phyloP scores from a whole-genome alignment of 1,284 basidiomycete genomes.

The Ustilago loliicola region DNA sequence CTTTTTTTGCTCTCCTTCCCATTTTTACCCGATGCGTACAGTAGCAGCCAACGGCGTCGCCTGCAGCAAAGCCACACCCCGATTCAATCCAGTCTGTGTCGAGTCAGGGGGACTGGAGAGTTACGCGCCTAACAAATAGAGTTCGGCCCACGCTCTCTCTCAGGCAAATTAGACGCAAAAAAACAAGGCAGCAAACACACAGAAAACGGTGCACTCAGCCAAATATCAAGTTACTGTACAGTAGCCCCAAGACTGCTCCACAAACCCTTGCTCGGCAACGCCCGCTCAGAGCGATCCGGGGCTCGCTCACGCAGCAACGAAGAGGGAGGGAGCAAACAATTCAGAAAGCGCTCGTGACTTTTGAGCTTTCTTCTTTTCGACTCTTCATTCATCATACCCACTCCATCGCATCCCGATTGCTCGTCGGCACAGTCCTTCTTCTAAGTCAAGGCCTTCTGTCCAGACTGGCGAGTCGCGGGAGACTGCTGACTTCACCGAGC shows the following conservation, averaged over 20 bases:
- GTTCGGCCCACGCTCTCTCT: slow-evolving; percentile 26
- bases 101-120: slow-evolving; percentile 15
- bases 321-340: background rate
- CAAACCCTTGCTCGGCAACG: slow-evolving; percentile 10
- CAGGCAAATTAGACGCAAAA: background rate
- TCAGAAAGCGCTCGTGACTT: background rate
- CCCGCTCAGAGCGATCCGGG: slow-evolving; percentile 2
- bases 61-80: slow-evolving; percentile 8
- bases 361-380: background rate
- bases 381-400: background rate
- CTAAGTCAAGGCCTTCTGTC: too few species aligned
- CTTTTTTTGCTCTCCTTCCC: too few species aligned
- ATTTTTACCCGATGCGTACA: slow-evolving; percentile 11
- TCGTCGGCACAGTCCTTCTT: too few species aligned
- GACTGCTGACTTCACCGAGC: too few species aligned
- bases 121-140: slow-evolving; percentile 14
- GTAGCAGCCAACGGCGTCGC: background rate
- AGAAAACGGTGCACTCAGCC: background rate
- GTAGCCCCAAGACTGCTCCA: background rate
- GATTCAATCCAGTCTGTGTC: slow-evolving; percentile 7
- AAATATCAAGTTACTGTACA: background rate
- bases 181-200: background rate
- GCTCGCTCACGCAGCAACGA: background rate
- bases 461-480: too few species aligned
- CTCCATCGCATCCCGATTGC: background rate